A percentile compares a stretch with the other conserved stretches of the same genome.
Conservation (phyloP, 352 stramenopile genomes). For the Globisporangium yorkense region DNA sequence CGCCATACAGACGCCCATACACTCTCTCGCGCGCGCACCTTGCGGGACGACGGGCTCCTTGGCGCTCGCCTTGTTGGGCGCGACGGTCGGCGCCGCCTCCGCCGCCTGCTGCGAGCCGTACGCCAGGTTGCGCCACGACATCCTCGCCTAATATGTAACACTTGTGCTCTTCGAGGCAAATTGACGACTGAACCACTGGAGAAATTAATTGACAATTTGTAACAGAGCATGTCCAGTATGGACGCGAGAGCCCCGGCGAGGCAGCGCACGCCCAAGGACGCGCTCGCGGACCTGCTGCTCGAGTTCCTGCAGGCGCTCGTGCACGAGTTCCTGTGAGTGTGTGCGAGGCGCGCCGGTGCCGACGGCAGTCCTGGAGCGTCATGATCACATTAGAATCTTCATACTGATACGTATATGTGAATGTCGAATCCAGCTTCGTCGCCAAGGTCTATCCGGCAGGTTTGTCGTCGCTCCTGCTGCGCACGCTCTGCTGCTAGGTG, state of each 20-base stretch:
- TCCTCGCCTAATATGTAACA: constrained; percentile 4
- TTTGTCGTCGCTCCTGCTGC: constrained; percentile 8
- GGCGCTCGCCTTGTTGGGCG: constrained; percentile 34
- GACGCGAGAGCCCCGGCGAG: neutral
- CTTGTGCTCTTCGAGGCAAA: neutral
- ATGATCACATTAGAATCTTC: neutral
- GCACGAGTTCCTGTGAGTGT: constrained; percentile 74
- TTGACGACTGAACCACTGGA: constrained; percentile 2
- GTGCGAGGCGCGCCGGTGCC: neutral
- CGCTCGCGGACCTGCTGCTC: constrained; percentile 51
- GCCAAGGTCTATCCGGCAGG: constrained; percentile 55
- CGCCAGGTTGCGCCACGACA: constrained; percentile 76
- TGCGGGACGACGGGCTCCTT: constrained; percentile 59
- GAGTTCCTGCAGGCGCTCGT: constrained; percentile 71
- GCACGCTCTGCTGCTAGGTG: neutral
- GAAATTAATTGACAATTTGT: neutral
- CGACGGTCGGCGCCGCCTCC: constrained; percentile 58
- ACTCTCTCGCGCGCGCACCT: constrained; percentile 18
- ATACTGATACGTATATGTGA: neutral
- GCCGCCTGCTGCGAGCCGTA: constrained; percentile 74
- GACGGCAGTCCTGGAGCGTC: neutral
- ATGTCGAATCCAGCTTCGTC: constrained; percentile 29
- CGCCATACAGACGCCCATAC: neutral
- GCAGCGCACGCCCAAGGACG: constrained; percentile 16
- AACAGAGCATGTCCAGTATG: neutral